Evolutionary conservation across 202 grass and related monocot species (phyloP), one percentile per base, ranked within the genome.

Genomic region (Miscanthus sacchariflorus): DNA sequence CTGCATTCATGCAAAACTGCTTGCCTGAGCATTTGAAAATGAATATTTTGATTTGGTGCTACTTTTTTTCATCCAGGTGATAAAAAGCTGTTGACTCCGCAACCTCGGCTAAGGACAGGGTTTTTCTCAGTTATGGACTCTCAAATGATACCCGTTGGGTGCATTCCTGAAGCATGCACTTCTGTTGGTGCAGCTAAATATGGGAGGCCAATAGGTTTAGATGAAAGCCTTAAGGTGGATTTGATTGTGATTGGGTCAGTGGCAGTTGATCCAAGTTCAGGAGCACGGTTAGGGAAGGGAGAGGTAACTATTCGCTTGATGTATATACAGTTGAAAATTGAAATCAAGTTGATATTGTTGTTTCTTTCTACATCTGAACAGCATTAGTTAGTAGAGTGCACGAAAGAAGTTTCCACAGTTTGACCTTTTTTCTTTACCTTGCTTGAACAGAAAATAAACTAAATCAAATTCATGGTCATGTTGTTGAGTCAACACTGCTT

Each of bases 201-300:
- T 74, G 94, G 96, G 27, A 95, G 87, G 43, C 92, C 94, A 65
- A 96, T 99, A 24, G 87, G 75, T 82, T 80, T 95, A 42, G 92
- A 96, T 89, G 94, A 93, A 85, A 95, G 66, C 65, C 87, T 99
- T 63, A 92, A 93, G 85, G 96, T 96, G 71, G 86, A 96, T 91
- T 88, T 99, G 46, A 92, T 96, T 89, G 89, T 96, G 84, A 96
- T 99, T 81, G 96, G 96, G 8, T 96, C 94, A 4, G 96, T 99
- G 83, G 94, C 92, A 84, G 96, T 96, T 81, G 96, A 99, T 85
- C 96, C 94, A 84, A 91, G 81, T 86, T 92, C 96, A 87, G 96
- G 96, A 71, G 91, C 96, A 81, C 74, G 92, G 74, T 76, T 99
- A n/a, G 96, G 96, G 67, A 98, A 96, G 91, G 96, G 96, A 45